Evolutionary conservation across 208 protist genomes (phyloP), one percentile per base, ranked within the genome.

Genomic region (Wallacemonas sp.): DNA sequence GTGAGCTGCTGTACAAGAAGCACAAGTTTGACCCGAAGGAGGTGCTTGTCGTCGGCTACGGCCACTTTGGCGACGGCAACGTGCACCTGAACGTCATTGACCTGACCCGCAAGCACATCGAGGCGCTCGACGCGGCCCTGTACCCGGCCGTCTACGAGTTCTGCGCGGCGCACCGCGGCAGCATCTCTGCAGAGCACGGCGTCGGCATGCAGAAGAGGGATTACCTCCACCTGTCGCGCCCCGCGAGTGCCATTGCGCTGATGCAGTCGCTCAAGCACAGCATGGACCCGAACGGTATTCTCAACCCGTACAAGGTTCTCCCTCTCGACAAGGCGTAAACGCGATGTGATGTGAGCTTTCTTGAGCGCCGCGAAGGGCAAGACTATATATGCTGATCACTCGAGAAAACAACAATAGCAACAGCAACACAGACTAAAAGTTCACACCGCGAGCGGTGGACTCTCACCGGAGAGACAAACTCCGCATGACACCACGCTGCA

Each of bases 51-150:
- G 76, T 92, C 39, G 96, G 96, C 19, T 99, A 98, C 78, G 98
- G 98, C 14, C 98, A 99, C 75, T 87, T 99, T 52, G 98, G 97
- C 27, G 98, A 99, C 74, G 95, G 96, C 54, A 99, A 99, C 81
- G 70, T 99, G 19, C 98, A 99, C 70, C 68, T 99, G 23, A 99
- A 99, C 72, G 86, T 98, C 66, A 47, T 94, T 41, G 69, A 93
- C 74, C 26, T 67, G 19, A 88, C 79, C 23, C 77, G 80, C 38
- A 70, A 60, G 30, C 78, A 92, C 54, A 61, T 39, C 24, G 74
- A 80, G 27, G 65, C 68, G 55, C 70, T 88, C 16, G 76, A 88
- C 19, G 71, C 56, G n/a, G 71, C 65, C 27, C 71, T 89, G 23
- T 86, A 90, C 73, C 83, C 87, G 0, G 80, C 72, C 17, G 83